These are phyloP conservation scores for Lactarius sanguifluus DNA, from an alignment of 768 basidiomycete species.

Conservation along the genomic window DNA sequence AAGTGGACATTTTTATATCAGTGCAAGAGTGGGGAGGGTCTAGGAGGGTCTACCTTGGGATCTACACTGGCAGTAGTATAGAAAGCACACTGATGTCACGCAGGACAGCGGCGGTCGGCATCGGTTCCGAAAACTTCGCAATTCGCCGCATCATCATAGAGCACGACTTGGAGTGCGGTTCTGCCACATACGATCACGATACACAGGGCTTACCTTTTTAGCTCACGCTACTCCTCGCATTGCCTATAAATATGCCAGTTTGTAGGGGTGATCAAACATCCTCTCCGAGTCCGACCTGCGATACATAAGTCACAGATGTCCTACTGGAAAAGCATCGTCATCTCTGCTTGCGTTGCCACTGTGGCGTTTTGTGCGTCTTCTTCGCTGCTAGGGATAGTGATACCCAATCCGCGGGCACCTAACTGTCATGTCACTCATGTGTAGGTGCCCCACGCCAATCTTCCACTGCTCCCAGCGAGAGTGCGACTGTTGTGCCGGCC, in stretches of 20 bases:
- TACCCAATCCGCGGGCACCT: background rate
- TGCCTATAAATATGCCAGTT: background rate
- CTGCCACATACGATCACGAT: background rate
- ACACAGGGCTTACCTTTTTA: background rate
- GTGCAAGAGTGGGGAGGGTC: no score
- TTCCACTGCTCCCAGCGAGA: constrained; percentile 1
- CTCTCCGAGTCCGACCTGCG: background rate
- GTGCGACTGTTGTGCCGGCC: constrained; percentile 31
- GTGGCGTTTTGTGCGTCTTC: background rate
- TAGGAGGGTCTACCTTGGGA: no score
- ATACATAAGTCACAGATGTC: background rate
- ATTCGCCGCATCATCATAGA: background rate
- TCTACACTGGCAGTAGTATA: no score
- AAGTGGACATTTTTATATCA: background rate
- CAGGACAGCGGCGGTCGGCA: background rate
- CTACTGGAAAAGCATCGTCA: background rate
- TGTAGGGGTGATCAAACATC: background rate
- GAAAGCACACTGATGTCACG: no score
- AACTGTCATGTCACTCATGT: background rate
- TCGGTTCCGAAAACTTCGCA: background rate
- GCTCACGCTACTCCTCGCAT: background rate
- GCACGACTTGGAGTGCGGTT: background rate
- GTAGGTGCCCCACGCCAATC: background rate
- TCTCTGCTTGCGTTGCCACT: background rate
- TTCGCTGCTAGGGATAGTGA: no score